Conservation (phyloP, 139 green algal species). For the Picochlorum sp. region DNA sequence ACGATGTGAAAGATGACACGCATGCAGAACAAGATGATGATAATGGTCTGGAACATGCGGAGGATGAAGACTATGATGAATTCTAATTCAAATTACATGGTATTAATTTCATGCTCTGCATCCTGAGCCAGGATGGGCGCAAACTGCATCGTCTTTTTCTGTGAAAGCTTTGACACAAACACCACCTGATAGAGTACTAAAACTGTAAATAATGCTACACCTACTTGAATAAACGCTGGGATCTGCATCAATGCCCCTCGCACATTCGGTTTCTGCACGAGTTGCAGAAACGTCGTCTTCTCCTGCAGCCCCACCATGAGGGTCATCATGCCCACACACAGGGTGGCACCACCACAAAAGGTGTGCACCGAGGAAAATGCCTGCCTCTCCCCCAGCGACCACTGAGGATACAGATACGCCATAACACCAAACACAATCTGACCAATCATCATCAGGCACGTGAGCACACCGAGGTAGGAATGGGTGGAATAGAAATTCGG, state of each 20-base stretch:
- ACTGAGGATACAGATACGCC: conserved; percentile 31
- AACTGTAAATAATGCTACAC: conserved; percentile 23
- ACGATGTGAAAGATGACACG: no score
- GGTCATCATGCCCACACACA: conserved; percentile 25
- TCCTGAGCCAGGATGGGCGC: no score
- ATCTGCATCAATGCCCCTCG: conserved; percentile 15
- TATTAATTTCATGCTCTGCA: no score
- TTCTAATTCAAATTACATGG: not conserved
- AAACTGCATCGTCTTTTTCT: no score
- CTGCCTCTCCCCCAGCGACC: not conserved
- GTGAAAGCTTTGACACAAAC: not conserved
- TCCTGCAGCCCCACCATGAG: conserved; percentile 49
- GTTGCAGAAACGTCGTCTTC: conserved; percentile 50
- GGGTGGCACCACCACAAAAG: conserved; percentile 27
- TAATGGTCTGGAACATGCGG: no score
- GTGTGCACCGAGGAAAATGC: conserved; percentile 28
- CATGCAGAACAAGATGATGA: no score
- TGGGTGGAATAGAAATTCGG: conserved; percentile 61
- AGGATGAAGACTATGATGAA: not conserved
- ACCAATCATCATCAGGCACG: conserved; percentile 8
- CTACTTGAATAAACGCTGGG: conserved; percentile 27
- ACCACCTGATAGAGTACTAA: conserved; percentile 32
- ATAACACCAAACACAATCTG: conserved; percentile 24
- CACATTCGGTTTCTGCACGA: conserved; percentile 27
- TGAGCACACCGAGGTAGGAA: conserved; percentile 23